Evolutionary conservation across 2,329 filamentous ascomycete species (phyloP).

Genomic region (Thielaviopsis ethacetica): DNA sequence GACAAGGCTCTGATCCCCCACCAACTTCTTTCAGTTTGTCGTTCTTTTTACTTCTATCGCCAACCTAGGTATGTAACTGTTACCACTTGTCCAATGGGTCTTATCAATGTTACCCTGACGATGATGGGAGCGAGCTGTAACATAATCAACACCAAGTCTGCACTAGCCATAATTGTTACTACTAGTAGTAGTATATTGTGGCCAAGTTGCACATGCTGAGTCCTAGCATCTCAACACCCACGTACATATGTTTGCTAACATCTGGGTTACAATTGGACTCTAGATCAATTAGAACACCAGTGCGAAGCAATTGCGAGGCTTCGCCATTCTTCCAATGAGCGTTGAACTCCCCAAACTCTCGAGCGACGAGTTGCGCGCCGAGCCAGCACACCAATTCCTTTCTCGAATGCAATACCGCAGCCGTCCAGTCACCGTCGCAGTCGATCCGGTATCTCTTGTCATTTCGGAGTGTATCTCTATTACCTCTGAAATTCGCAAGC

Average conservation of each 20-base stretch:
- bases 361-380: slow-evolving; percentile 8
- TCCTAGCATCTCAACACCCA: neutral
- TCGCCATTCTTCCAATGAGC: neutral
- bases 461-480: slow-evolving; percentile 98
- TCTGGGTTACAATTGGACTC: neutral
- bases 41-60: neutral
- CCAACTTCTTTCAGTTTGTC: neutral
- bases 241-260: neutral
- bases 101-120: neutral
- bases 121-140: neutral
- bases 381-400: slow-evolving; percentile 10
- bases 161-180: neutral
- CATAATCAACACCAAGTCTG: neutral
- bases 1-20: neutral
- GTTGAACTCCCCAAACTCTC: neutral
- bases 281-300: neutral
- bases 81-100: neutral
- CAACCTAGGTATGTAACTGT: neutral
- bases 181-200: too few species aligned
- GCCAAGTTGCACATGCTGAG: slow-evolving; percentile 10
- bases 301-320: neutral
- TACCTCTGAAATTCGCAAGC: slow-evolving; percentile 94
- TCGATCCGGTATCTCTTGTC: slow-evolving; percentile 81
- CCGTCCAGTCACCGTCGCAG: slow-evolving; percentile 57
- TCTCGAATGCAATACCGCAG: slow-evolving; percentile 42